phyloP scores from a whole-genome alignment of 371 early-diverging fungal species.

The Mucor sp. region DNA sequence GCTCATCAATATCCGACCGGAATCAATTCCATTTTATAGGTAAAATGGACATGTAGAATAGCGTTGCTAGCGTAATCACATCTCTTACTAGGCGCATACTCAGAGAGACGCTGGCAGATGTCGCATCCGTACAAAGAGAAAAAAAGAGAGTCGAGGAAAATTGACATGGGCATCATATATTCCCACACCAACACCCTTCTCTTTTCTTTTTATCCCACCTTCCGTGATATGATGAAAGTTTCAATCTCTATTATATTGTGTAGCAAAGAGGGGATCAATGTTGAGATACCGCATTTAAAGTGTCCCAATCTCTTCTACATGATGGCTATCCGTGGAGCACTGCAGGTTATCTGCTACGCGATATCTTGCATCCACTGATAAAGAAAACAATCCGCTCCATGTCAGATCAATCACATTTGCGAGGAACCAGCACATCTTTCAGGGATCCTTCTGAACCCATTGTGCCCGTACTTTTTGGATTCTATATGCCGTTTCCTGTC shows the following conservation, averaged over 20 bases:
- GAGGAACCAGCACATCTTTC: not conserved
- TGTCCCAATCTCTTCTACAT: not conserved
- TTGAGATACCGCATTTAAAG: not conserved
- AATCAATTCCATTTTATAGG: constrained; percentile 7
- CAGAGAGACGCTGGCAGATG: too few relatives aligned
- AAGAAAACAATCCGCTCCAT: too few relatives aligned
- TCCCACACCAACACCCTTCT: constrained; percentile 1
- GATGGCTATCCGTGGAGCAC: too few relatives aligned
- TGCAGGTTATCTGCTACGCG: too few relatives aligned
- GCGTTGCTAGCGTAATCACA: too few relatives aligned
- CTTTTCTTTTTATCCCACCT: constrained; percentile 1
- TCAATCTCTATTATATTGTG: not conserved
- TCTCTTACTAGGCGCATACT: too few relatives aligned
- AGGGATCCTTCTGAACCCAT: too few relatives aligned
- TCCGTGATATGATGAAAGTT: not conserved
- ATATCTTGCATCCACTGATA: too few relatives aligned
- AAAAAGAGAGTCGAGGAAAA: not conserved
- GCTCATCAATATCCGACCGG: constrained; percentile 12
- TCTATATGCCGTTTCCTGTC: not conserved
- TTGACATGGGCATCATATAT: not conserved
- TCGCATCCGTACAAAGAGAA: not conserved
- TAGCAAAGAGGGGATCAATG: not conserved
- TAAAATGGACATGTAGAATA: not conserved
- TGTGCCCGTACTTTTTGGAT: not conserved
- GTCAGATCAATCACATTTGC: too few relatives aligned